phyloP scores from a whole-genome alignment of 1,284 basidiomycete species.

The Marasmius oreades region DNA sequence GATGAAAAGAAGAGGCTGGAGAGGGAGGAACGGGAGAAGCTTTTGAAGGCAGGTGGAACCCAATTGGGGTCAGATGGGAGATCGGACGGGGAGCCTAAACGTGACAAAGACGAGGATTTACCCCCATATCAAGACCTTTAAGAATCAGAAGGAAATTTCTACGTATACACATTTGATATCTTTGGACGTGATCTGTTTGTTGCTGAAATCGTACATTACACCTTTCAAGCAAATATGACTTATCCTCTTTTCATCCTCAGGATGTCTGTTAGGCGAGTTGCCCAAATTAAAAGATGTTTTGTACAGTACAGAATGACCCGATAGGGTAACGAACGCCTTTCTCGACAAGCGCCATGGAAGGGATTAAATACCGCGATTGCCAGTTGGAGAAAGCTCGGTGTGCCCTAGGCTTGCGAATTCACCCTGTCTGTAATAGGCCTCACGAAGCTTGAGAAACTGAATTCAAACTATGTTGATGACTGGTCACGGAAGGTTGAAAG shows the following conservation, averaged over 20 bases:
- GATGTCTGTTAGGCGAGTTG: too few relatives aligned
- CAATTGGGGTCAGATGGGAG: neutral
- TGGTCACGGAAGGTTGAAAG: neutral
- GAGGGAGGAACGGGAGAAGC: constrained; percentile 58
- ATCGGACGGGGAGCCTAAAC: neutral
- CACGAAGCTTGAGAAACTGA: constrained; percentile 30
- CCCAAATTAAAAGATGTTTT: too few relatives aligned
- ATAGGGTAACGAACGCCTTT: too few relatives aligned
- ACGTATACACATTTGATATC: neutral
- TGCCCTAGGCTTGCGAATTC: neutral
- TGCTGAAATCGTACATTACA: neutral
- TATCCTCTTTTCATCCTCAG: too few relatives aligned
- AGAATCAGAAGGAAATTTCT: constrained; percentile 14
- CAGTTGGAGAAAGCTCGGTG: neutral
- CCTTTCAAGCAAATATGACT: too few relatives aligned
- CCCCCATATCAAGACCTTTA: constrained; percentile 65
- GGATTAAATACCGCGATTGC: too few relatives aligned
- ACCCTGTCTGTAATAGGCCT: constrained; percentile 13
- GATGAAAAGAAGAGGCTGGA: constrained; percentile 69
- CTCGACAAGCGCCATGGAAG: too few relatives aligned
- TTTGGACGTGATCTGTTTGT: neutral
- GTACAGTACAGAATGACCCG: too few relatives aligned
- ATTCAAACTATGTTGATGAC: neutral
- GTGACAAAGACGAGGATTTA: constrained; percentile 41
- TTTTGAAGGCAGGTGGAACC: constrained; percentile 33